Conservation (phyloP, 768 basidiomycete species). For the Xerocomus spinulosus region DNA sequence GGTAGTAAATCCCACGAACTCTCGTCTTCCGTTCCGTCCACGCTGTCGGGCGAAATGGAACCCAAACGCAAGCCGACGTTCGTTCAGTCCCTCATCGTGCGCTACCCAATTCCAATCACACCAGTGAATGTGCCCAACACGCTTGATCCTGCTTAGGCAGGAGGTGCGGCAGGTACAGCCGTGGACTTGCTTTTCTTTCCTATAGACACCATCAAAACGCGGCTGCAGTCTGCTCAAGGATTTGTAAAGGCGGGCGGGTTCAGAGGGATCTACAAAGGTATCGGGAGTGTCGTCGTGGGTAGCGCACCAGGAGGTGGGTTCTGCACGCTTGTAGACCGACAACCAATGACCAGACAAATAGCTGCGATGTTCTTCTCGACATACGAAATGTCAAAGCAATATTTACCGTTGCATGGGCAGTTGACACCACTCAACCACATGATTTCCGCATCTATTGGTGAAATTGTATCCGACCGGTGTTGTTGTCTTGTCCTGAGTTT, state of each 20-base stretch:
- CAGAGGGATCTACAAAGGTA: slow-evolving; percentile 84
- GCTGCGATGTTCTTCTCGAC: slow-evolving; percentile 94
- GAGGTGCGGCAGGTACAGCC: slow-evolving; percentile 86
- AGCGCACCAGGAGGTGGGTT: slow-evolving; percentile 88
- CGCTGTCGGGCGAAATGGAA: slow-evolving; percentile 20
- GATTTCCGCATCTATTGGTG: slow-evolving; percentile 54
- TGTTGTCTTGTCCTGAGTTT: slow-evolving; percentile 5
- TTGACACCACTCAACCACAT: slow-evolving; percentile 64
- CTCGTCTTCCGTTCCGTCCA: slow-evolving; percentile 5
- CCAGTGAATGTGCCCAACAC: slow-evolving; percentile 11
- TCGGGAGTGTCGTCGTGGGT: slow-evolving; percentile 92
- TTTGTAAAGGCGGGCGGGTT: slow-evolving; percentile 86
- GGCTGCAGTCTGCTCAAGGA: slow-evolving; percentile 84
- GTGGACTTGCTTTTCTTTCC: slow-evolving; percentile 97
- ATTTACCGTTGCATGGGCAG: slow-evolving; percentile 55
- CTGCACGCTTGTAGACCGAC: not conserved
- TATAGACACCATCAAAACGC: slow-evolving; percentile 94
- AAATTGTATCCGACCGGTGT: slow-evolving; percentile 42
- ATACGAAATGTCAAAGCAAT: slow-evolving; percentile 83
- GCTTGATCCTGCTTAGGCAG: slow-evolving; percentile 50
- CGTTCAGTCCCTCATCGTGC: slow-evolving; percentile 44
- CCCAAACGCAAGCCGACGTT: slow-evolving; percentile 38
- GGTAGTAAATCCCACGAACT: not conserved
- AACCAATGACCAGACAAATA: slow-evolving; percentile 29
- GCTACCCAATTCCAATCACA: slow-evolving; percentile 15